These are phyloP conservation scores for Leersia perrieri DNA, from an alignment of 176 grass and related monocot genomes.

Conservation along the genomic window DNA sequence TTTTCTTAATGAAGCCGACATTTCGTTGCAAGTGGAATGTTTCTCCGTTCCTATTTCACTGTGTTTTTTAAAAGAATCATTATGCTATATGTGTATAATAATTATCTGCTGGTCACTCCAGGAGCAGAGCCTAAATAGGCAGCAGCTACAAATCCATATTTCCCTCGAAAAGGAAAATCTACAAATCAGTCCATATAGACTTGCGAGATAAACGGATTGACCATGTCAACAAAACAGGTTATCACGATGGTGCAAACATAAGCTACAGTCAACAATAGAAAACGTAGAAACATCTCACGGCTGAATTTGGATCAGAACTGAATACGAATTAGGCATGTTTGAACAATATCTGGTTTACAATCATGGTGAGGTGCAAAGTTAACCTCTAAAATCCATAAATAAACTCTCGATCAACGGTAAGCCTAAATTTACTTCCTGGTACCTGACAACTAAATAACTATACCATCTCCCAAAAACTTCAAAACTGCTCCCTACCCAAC, in stretches of 20 bases:
- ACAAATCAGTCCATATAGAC: too few species aligned
- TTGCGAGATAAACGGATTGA: background rate
- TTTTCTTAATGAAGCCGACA: too few species aligned
- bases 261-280: background rate
- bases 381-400: background rate
- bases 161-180: background rate
- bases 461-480: background rate
- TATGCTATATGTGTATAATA: too few species aligned
- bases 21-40: too few species aligned
- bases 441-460: background rate
- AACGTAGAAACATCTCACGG: background rate
- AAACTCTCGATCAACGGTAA: background rate
- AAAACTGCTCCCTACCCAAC: slow-evolving; percentile 1
- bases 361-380: background rate
- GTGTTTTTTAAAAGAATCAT: too few species aligned
- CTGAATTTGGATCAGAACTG: background rate
- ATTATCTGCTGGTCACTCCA: too few species aligned
- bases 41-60: too few species aligned
- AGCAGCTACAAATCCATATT: background rate
- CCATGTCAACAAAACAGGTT: background rate
- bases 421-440: background rate
- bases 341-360: background rate
- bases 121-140: too few species aligned
- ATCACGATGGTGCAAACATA: background rate
- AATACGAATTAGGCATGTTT: background rate